phyloP scores from a whole-genome alignment of 495 filamentous ascomycete species.

The Melanomma pulvis-pyrius region DNA sequence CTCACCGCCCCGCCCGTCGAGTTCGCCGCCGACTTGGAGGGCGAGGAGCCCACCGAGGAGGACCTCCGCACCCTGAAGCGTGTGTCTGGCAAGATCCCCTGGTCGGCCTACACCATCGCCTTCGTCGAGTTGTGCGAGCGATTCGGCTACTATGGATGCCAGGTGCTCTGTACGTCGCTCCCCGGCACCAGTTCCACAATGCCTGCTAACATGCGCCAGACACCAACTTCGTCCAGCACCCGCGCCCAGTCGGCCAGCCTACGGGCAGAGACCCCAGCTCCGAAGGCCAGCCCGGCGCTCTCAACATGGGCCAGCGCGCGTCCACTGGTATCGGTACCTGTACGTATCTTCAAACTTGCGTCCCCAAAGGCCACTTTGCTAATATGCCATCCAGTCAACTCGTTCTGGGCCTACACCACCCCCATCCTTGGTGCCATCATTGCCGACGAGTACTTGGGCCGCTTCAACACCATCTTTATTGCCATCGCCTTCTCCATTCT shows the following conservation, averaged over 20 bases:
- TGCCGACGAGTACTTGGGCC: conserved; percentile 71
- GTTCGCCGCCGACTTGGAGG: conserved; percentile 29
- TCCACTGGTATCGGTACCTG: conserved; percentile 53
- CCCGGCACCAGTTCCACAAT: not conserved
- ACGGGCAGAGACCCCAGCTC: conserved; percentile 56
- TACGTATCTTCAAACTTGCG: not conserved
- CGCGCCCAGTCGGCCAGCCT: conserved; percentile 60
- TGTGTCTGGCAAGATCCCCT: conserved; percentile 66
- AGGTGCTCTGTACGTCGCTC: conserved; percentile 60
- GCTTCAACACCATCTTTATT: conserved; percentile 68
- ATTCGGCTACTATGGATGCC: conserved; percentile 79
- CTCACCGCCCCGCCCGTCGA: conserved; percentile 8
- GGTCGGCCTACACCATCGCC: conserved; percentile 67
- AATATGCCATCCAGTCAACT: conserved; percentile 54
- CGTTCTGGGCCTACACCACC: conserved; percentile 74
- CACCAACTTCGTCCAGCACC: conserved; percentile 68
- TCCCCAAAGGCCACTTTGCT: not conserved
- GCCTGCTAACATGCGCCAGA: conserved; percentile 5
- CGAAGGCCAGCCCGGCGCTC: conserved; percentile 62
- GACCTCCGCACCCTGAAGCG: conserved; percentile 65
- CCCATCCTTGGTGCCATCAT: conserved; percentile 71
- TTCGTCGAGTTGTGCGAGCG: conserved; percentile 79
- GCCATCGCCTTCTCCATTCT: conserved; percentile 63
- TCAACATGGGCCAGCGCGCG: conserved; percentile 68
- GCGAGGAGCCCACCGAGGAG: conserved; percentile 58